Conservation (phyloP, 2,329 filamentous ascomycete genomes). For the Fusarium buharicum region DNA sequence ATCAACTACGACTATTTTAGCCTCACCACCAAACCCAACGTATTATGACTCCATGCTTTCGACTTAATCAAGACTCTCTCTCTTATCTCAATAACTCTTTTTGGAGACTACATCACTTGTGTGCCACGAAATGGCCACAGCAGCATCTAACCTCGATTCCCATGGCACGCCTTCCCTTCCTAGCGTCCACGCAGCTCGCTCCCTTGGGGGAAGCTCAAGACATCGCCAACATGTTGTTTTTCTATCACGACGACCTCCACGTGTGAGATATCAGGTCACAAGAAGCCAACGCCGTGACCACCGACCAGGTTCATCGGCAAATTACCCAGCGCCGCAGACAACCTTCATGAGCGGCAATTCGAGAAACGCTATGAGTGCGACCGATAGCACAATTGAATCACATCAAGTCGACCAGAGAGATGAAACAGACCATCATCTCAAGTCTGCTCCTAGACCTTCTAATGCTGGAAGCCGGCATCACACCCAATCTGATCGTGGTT, state of each 20-base stretch:
- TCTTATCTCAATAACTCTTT: constrained; percentile 39
- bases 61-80: constrained; percentile 1
- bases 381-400: neutral
- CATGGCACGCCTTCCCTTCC: constrained; percentile 33
- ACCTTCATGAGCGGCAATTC: neutral
- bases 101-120: constrained; percentile 28
- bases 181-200: constrained; percentile 17
- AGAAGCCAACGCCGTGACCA: constrained; percentile 1
- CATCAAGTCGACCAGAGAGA: no score
- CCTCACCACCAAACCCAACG: constrained; percentile 23
- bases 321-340: neutral
- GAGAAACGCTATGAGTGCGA: neutral
- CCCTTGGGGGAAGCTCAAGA: constrained; percentile 28
- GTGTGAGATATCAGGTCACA: constrained; percentile 31
- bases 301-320: constrained; percentile 16
- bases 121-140: constrained; percentile 43
- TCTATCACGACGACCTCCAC: constrained; percentile 42
- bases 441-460: neutral
- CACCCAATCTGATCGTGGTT: neutral
- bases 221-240: constrained; percentile 45
- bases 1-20: neutral
- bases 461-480: neutral
- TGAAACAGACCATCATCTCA: neutral
- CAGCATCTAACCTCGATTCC: constrained; percentile 46
- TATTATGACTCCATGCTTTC: constrained; percentile 21